Base-by-base conservation (phyloP, 768 basidiomycete genomes). In the Kwoniella pini region DNA sequence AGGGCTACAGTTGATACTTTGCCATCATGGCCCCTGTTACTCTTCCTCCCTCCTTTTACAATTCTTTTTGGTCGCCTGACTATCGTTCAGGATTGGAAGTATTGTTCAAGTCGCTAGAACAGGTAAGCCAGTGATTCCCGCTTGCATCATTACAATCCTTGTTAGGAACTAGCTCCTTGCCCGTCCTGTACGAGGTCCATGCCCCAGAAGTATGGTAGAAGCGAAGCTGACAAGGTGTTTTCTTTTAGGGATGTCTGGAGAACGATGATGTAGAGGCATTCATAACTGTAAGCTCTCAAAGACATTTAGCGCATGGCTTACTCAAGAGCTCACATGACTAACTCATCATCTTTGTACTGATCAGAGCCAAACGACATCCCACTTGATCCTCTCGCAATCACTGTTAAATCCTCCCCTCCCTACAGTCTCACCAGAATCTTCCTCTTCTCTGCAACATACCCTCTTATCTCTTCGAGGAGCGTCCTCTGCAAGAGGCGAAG, bases 41-140 rank as follows among this genome's bases (percentile, higher is more conserved):
- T 43, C 85, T 94, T 72, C 92, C 92, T n/a, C 82, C 91, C 60
- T 84, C 84, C 15, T 96, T 96, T 77, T 85, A 83, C 57, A 94
- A 95, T 78, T 93, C 91, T 28, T 96, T 96, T 81, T 96, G 93
- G 93, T 85, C 91, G 19, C 88, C 90, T 77, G 91, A 93, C 81
- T 93, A 91, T 75, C 83, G 90, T 44, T 84, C 81, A 60, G 93
- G 92, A 31, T 83, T 96, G 27, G 86, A 95, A 64, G 84, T 88
- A 22, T 79, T 92, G 30, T 91, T 85, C 74, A 78, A 72, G 43
- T 87, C 89, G 78, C 85, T 92, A 24, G 87, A 91, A 68, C 88
- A 90, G 83, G 90, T 87, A 62, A 49, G 81, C 69, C n/a, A n/a
- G n/a, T n/a, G n/a, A n/a, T n/a, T n/a, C n/a, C n/a, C n/a, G n/a